Conservation (phyloP, 495 filamentous ascomycete species). For the Rusavskia elegans region DNA sequence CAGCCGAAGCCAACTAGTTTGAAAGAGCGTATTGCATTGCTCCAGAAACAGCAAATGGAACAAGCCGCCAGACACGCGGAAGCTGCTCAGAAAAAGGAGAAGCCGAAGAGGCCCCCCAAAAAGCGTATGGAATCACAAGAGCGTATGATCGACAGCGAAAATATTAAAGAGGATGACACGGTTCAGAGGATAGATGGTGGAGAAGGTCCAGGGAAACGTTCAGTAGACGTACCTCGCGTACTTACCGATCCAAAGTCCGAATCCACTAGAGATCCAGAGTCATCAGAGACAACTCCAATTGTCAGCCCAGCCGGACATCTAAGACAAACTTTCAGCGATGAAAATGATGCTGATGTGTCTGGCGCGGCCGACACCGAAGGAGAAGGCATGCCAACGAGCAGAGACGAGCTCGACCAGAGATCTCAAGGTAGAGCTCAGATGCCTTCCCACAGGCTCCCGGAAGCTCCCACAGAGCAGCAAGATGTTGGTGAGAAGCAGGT, state of each 20-base stretch:
- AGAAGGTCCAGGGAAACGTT: slow-evolving; percentile 38
- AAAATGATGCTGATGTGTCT: slow-evolving; percentile 82
- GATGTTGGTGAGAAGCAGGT: slow-evolving; percentile 25
- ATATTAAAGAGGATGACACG: slow-evolving; percentile 17
- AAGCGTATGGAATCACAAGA: slow-evolving; percentile 50
- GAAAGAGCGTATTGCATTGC: slow-evolving; percentile 82
- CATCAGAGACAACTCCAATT: slow-evolving; percentile 33
- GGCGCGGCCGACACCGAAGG: slow-evolving; percentile 74
- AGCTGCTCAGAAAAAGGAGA: slow-evolving; percentile 69
- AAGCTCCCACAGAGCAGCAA: slow-evolving; percentile 18
- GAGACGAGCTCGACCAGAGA: slow-evolving; percentile 55
- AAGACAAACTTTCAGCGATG: slow-evolving; percentile 49
- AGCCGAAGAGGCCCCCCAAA: slow-evolving; percentile 66
- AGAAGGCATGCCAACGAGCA: slow-evolving; percentile 57
- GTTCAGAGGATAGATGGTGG: slow-evolving; percentile 31
- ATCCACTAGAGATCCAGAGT: slow-evolving; percentile 30
- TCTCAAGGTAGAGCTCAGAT: slow-evolving; percentile 13
- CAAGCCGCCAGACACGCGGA: slow-evolving; percentile 69
- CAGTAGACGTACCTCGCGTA: slow-evolving; percentile 37
- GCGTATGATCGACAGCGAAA: slow-evolving; percentile 18
- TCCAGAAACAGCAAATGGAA: slow-evolving; percentile 89
- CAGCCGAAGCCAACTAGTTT: slow-evolving; percentile 80
- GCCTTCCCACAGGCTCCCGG: slow-evolving; percentile 10
- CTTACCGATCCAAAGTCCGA: slow-evolving; percentile 10
- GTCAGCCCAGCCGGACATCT: slow-evolving; percentile 26